Evolutionary conservation across 1,284 basidiomycete species (phyloP).

Genomic region (Trichosporon sp.): DNA sequence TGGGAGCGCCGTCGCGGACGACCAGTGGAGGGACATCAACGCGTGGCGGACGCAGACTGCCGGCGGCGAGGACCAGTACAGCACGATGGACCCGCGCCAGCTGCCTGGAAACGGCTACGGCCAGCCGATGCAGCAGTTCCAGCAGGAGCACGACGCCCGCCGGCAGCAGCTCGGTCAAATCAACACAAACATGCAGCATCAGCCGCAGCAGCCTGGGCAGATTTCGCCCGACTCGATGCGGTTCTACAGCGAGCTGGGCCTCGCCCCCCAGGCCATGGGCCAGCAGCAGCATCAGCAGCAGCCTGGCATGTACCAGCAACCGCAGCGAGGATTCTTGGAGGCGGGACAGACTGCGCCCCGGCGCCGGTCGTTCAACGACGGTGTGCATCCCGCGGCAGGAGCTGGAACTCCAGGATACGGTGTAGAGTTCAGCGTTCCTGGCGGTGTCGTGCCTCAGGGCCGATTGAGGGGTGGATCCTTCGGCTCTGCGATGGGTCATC

Average conservation of each 20-base stretch:
- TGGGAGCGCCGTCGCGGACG: slow-evolving; percentile 3
- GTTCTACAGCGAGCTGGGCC: slow-evolving; percentile 39
- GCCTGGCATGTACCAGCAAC: slow-evolving; percentile 3
- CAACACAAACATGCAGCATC: slow-evolving; percentile 10
- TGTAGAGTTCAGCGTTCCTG: slow-evolving; percentile 33
- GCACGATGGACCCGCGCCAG: slow-evolving; percentile 40
- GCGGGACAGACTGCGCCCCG: not conserved
- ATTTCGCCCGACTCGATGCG: slow-evolving; percentile 42
- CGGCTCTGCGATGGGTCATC: slow-evolving; percentile 26
- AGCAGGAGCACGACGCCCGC: slow-evolving; percentile 11
- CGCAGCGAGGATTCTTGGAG: not conserved
- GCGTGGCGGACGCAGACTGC: slow-evolving; percentile 20
- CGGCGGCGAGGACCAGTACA: slow-evolving; percentile 1
- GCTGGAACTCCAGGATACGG: slow-evolving; percentile 47
- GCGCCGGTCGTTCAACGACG: slow-evolving; percentile 32
- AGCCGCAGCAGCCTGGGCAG: slow-evolving; percentile 27
- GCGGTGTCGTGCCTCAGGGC: slow-evolving; percentile 22
- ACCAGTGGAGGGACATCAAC: slow-evolving; percentile 21
- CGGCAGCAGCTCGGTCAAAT: slow-evolving; percentile 15
- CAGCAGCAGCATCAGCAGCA: not conserved
- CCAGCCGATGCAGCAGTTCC: slow-evolving; percentile 22
- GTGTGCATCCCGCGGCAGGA: slow-evolving; percentile 40
- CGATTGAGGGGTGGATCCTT: slow-evolving; percentile 26
- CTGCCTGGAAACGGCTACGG: slow-evolving; percentile 28
- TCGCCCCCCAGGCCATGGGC: not conserved